These are phyloP conservation scores for Fusarium sp. DNA, from an alignment of 2,329 filamentous ascomycete species.

Conservation along the genomic window DNA sequence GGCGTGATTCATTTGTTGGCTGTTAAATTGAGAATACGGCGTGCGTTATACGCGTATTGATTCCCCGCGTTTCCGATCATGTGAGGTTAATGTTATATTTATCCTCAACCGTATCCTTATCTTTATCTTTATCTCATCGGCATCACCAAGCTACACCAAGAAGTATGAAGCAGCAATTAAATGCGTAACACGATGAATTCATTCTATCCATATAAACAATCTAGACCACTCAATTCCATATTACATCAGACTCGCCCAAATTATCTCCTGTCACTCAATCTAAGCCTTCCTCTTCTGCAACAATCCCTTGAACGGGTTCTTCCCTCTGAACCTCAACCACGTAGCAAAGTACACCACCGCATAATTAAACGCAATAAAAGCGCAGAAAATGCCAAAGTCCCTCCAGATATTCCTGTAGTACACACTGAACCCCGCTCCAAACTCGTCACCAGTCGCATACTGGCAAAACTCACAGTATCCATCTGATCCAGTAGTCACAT, in stretches of 20 bases:
- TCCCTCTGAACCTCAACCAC: slow-evolving; percentile 50
- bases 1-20: too few species aligned
- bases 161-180: rapidly evolving
- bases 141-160: rapidly evolving
- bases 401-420: slow-evolving; percentile 70
- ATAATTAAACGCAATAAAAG: slow-evolving; percentile 71
- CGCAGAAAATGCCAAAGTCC: slow-evolving; percentile 71
- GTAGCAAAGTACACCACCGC: slow-evolving; percentile 50
- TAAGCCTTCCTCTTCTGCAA: slow-evolving; percentile 38
- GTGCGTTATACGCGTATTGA: neutral
- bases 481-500: slow-evolving; percentile 62
- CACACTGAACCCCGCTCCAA: slow-evolving; percentile 66
- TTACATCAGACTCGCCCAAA: neutral
- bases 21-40: neutral
- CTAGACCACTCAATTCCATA: neutral
- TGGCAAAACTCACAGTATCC: slow-evolving; percentile 72
- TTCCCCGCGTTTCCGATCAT: neutral
- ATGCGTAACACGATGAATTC: neutral
- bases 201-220: neutral
- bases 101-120: neutral
- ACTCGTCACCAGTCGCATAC: slow-evolving; percentile 67
- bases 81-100: neutral
- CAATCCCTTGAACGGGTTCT: slow-evolving; percentile 48
- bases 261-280: neutral
- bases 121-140: neutral